A percentile compares a stretch with the other conserved stretches of the same genome.
phyloP scores from a whole-genome alignment of 2,329 filamentous ascomycete species.

The Fusarium begoniae region DNA sequence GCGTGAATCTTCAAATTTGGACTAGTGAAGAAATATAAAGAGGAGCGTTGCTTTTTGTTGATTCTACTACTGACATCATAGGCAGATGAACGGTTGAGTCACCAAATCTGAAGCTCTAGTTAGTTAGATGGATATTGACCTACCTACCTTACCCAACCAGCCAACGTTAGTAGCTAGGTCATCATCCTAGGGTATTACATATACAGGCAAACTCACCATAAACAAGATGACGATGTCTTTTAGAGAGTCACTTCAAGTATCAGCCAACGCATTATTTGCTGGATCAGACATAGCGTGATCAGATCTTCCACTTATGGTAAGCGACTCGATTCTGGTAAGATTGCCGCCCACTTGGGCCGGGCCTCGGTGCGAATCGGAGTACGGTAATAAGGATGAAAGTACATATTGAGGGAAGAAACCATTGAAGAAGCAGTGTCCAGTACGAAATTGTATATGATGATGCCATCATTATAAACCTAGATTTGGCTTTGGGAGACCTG shows the following conservation, averaged over 20 bases:
- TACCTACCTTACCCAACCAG: background rate
- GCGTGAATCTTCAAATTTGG: background rate
- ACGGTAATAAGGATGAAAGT: background rate
- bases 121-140: background rate
- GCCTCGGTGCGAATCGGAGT: slow-evolving; percentile 24
- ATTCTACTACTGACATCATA: slow-evolving; percentile 23
- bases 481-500: slow-evolving; percentile 16
- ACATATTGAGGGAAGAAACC: background rate
- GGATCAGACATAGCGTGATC: background rate
- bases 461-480: background rate
- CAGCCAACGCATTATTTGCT: background rate
- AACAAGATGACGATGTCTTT: background rate
- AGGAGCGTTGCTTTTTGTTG: slow-evolving; percentile 1
- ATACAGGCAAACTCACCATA: background rate
- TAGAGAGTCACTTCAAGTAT: background rate
- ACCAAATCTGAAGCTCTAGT: background rate
- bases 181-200: background rate
- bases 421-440: background rate
- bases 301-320: slow-evolving; percentile 17
- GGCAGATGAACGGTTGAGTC: background rate
- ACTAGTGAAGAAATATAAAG: background rate
- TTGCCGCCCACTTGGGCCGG: slow-evolving; percentile 26
- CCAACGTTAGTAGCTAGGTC: background rate
- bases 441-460: background rate
- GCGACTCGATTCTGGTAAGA: background rate